phyloP scores from a whole-genome alignment of 768 basidiomycete species.

The Amylocystis lapponica region DNA sequence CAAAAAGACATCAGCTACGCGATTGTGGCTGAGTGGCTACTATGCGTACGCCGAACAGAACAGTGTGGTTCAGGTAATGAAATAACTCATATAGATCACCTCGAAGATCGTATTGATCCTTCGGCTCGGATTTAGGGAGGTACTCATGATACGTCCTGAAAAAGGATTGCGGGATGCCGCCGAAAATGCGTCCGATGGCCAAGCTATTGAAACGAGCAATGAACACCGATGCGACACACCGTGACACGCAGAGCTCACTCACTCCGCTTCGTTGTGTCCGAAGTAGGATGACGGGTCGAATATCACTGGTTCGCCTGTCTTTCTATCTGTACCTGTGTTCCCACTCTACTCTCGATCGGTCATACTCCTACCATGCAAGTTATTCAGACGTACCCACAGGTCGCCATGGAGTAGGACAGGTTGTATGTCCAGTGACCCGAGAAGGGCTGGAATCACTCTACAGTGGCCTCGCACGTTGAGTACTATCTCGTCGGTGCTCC shows the following conservation, averaged over 20 bases:
- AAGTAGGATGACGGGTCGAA: slow-evolving; percentile 78
- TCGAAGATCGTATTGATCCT: slow-evolving; percentile 57
- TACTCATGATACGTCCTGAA: slow-evolving; percentile 59
- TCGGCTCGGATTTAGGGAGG: slow-evolving; percentile 59
- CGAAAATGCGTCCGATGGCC: slow-evolving; percentile 75
- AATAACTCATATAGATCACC: slow-evolving; percentile 72
- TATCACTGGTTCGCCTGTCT: slow-evolving; percentile 55
- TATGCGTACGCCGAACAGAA: slow-evolving; percentile 66
- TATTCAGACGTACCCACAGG: slow-evolving; percentile 56
- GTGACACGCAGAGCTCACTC: slow-evolving; percentile 19
- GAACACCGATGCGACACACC: slow-evolving; percentile 2
- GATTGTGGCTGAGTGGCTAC: neutral
- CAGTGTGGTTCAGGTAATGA: slow-evolving; percentile 78
- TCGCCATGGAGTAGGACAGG: slow-evolving; percentile 78
- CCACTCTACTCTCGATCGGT: slow-evolving; percentile 46
- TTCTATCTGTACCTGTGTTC: slow-evolving; percentile 57
- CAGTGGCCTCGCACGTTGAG: neutral
- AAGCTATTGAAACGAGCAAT: slow-evolving; percentile 37
- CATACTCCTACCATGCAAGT: neutral
- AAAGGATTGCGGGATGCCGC: slow-evolving; percentile 62
- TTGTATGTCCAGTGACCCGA: slow-evolving; percentile 48
- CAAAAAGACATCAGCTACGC: slow-evolving; percentile 1
- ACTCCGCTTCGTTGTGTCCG: slow-evolving; percentile 84
- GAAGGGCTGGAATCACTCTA: slow-evolving; percentile 70
- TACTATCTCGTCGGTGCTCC: neutral